These are phyloP conservation scores for Stagonosporopsis cucurbitacearum DNA, from an alignment of 2,329 filamentous ascomycete species.

Conservation along the genomic window DNA sequence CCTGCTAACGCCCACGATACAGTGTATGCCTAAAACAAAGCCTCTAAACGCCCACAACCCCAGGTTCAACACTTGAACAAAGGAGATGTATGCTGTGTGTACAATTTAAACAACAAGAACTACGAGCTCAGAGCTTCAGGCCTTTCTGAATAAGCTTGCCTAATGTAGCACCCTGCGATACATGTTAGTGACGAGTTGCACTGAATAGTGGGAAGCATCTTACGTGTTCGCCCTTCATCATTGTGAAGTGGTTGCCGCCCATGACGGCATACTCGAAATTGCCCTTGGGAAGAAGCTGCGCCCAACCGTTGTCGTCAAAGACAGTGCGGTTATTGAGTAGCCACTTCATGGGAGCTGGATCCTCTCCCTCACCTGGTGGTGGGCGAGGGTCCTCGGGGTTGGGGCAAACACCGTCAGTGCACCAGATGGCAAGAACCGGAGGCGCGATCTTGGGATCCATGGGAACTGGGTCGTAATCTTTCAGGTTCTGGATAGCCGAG, in stretches of 20 bases:
- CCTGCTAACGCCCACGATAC: conserved; percentile 18
- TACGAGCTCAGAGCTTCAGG: conserved; percentile 39
- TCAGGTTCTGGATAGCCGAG: conserved; percentile 70
- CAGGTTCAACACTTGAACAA: conserved; percentile 44
- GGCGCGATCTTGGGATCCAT: conserved; percentile 66
- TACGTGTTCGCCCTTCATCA: conserved; percentile 70
- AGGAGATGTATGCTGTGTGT: conserved; percentile 40
- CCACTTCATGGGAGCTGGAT: conserved; percentile 65
- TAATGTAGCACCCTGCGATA: conserved; percentile 45
- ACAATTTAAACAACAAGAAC: conserved; percentile 22
- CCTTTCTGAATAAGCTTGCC: conserved; percentile 55
- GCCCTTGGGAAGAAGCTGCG: conserved; percentile 65
- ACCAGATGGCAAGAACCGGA: conserved; percentile 71
- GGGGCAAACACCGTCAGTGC: conserved; percentile 75
- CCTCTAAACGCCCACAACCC: conserved; percentile 38
- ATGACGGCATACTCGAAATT: conserved; percentile 71
- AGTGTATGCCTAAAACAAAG: conserved; percentile 14
- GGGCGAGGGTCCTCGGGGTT: conserved; percentile 69
- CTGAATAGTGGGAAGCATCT: conserved; percentile 28
- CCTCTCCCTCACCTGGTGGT: conserved; percentile 65
- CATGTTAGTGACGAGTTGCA: conserved; percentile 31
- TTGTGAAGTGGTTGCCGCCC: conserved; percentile 76
- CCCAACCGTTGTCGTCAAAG: conserved; percentile 74
- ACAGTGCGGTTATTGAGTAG: conserved; percentile 75
- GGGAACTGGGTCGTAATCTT: conserved; percentile 70